Conservation (phyloP, 2,329 filamentous ascomycete genomes). For the Penicillium aurantiogriseum region DNA sequence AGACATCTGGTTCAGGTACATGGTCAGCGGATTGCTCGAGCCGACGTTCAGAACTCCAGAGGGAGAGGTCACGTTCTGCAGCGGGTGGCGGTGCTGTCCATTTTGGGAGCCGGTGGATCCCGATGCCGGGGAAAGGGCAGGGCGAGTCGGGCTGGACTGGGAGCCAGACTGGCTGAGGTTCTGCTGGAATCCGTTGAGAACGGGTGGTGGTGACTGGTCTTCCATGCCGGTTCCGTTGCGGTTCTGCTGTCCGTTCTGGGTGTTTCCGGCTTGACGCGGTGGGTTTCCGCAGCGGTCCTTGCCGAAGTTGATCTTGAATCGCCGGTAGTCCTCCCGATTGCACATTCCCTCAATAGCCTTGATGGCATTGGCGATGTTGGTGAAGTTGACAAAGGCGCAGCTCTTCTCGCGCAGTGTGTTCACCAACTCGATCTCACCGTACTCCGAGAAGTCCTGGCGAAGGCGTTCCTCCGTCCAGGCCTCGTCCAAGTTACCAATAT, state of each 20-base stretch:
- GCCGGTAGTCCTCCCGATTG: conserved; percentile 91
- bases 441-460: conserved; percentile 94
- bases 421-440: conserved; percentile 94
- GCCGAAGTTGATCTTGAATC: conserved; percentile 99
- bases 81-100: conserved; percentile 58
- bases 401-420: conserved; percentile 98
- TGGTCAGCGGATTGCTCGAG: conserved; percentile 81
- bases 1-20: conserved; percentile 82
- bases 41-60: conserved; percentile 76
- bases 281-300: conserved; percentile 98
- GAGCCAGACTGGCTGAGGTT: conserved; percentile 54
- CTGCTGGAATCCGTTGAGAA: conserved; percentile 58
- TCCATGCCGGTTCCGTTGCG: conserved; percentile 59
- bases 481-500: conserved; percentile 96
- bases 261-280: conserved; percentile 73
- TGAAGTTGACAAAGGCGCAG: conserved; percentile 99
- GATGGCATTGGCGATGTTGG: conserved; percentile 99
- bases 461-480: conserved; percentile 95
- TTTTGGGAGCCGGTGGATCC: conserved; percentile 55
- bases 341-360: conserved; percentile 97
- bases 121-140: conserved; percentile 54
- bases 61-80: conserved; percentile 56
- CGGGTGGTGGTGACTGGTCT: conserved; percentile 54
- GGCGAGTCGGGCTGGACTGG: conserved; percentile 61
- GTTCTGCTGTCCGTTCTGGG: conserved; percentile 59